Percentiles rank a stretch among this genome's conserved stretches.
Evolutionary conservation across 2,329 filamentous ascomycete species (phyloP).

Genomic region (Fusarium vanettenii): DNA sequence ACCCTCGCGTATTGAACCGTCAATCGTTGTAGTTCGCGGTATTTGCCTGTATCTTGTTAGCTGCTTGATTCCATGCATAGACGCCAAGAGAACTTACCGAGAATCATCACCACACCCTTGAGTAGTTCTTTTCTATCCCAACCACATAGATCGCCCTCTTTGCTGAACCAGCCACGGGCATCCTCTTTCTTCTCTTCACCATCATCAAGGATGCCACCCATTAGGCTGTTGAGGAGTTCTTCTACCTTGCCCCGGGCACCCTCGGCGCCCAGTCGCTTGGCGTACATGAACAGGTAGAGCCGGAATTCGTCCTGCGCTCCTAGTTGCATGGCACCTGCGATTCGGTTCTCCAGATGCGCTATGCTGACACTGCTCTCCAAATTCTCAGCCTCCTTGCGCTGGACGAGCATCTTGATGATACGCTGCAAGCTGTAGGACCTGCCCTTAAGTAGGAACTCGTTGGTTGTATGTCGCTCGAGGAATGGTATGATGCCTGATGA

Average conservation of each 20-base stretch:
- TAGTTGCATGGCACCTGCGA: slow-evolving; percentile 87
- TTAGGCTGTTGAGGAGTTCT: slow-evolving; percentile 84
- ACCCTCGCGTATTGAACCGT: slow-evolving; percentile 94
- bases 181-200: slow-evolving; percentile 54
- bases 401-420: slow-evolving; percentile 88
- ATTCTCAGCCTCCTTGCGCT: slow-evolving; percentile 89
- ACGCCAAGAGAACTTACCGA: slow-evolving; percentile 72
- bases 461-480: slow-evolving; percentile 94
- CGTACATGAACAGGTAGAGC: slow-evolving; percentile 97
- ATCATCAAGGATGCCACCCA: slow-evolving; percentile 77
- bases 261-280: slow-evolving; percentile 92
- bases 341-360: slow-evolving; percentile 92
- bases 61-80: background rate
- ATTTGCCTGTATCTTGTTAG: slow-evolving; percentile 77
- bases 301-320: slow-evolving; percentile 93
- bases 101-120: slow-evolving; percentile 90
- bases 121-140: slow-evolving; percentile 90
- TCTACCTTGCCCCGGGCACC: slow-evolving; percentile 90
- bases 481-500: slow-evolving; percentile 94
- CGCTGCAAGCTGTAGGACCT: slow-evolving; percentile 91
- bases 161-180: slow-evolving; percentile 72
- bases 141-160: slow-evolving; percentile 82
- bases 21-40: slow-evolving; percentile 90
- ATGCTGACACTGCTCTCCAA: slow-evolving; percentile 94
- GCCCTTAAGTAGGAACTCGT: slow-evolving; percentile 90